Base-by-base conservation (phyloP, 2,329 filamentous ascomycete genomes). In the Aureobasidium sp. region DNA sequence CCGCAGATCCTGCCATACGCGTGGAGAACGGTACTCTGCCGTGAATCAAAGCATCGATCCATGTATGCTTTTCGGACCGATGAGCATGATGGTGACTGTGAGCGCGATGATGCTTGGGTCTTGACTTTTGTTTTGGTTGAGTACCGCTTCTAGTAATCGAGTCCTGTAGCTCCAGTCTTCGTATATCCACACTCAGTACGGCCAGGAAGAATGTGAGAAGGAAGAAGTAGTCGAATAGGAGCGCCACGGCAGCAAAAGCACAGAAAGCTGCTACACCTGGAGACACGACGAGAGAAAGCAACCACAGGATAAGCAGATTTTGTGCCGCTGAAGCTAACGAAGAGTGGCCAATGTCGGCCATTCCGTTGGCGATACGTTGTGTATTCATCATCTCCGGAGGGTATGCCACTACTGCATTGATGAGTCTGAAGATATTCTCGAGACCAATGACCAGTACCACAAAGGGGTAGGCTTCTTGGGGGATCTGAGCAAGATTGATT, bases 151-250 rank as follows among this genome's bases (percentile, higher is more conserved):
- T 77, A 71, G 77, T 84, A 11, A 92, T 76, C 2, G 87, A 86
- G 70, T 93, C 89, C 67, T 86, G 85, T 0, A 93, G 81, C 74
- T 93, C 89, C 62, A 88, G 84, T 67, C 89, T 82, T 25, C 86
- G 83, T 11, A 93, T 88, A 71, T 93, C 89, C 47, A 93, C 86
- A 68, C 88, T 91, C 27, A 93, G 77, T 14, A 93, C 88, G 1
- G 89, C 85, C 3, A 91, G 79, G 69, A 93, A 92, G 74, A 91
- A 92, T 0, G 89, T 92, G 8, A 90, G 82, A 25, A 91, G 79
- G 69, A 89, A 91, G 68, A 91, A 85, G 65, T 89, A 88, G 72
- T 93, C 89, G 68, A 92, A 87, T 0, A 88, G 74, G 15, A 90
- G 83, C 0, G 89, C 90, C 57, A 92, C 83, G 2, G 86, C 86